Percentiles rank a stretch among this genome's conserved stretches.
phyloP scores from a whole-genome alignment of 345 rosid species.

The Sapria himalayana region DNA sequence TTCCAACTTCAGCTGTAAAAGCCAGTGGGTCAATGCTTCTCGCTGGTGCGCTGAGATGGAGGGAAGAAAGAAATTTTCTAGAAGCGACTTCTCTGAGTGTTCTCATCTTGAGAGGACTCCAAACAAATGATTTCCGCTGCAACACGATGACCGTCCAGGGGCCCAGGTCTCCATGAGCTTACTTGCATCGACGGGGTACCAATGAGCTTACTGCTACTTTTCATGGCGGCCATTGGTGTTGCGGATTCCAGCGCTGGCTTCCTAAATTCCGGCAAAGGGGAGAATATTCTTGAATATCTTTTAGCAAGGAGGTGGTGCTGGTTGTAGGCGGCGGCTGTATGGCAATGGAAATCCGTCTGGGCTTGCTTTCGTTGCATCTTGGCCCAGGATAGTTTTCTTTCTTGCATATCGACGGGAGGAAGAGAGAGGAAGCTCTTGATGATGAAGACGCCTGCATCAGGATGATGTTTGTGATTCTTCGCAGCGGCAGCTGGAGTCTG shows the following conservation, averaged over 20 bases:
- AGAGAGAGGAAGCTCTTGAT: conserved; percentile 43
- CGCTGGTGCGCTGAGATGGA: too few relatives aligned
- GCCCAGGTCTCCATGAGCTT: conserved; percentile 72
- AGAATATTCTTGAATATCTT: conserved; percentile 55
- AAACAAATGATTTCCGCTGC: conserved; percentile 60
- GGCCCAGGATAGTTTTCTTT: conserved; percentile 28
- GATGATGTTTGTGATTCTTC: conserved; percentile 48
- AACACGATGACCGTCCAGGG: conserved; percentile 66
- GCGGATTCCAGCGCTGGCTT: conserved; percentile 16
- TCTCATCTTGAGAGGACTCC: conserved; percentile 78
- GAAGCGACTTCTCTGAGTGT: too few relatives aligned
- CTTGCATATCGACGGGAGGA: conserved; percentile 13
- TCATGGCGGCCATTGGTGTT: conserved; percentile 36
- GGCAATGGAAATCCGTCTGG: conserved; percentile 60
- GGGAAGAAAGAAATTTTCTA: too few relatives aligned
- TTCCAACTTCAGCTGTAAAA: conserved; percentile 10
- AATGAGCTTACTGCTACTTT: conserved; percentile 52
- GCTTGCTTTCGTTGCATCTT: conserved; percentile 21
- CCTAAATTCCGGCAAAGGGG: conserved; percentile 35
- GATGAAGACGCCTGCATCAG: too few relatives aligned
- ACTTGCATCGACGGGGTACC: conserved; percentile 52
- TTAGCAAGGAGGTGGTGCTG: conserved; percentile 15
- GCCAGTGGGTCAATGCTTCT: too few relatives aligned
- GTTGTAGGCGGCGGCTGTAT: conserved; percentile 28
- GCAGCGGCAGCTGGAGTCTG: conserved; percentile 46